Conservation (phyloP, 176 grass and related monocot species). For the Panicum miliaceum region DNA sequence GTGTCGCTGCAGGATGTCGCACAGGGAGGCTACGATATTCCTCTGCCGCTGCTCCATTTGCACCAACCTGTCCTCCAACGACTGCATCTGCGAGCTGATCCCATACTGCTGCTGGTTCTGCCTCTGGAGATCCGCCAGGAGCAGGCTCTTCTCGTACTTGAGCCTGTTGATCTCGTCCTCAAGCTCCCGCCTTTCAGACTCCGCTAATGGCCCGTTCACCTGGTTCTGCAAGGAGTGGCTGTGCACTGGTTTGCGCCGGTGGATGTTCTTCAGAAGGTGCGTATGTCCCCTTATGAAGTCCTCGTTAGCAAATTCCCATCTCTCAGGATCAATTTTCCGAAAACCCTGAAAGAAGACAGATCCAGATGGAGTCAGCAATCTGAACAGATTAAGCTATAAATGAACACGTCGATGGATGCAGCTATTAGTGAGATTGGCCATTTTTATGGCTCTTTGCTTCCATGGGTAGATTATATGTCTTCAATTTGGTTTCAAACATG, state of each 20-base stretch:
- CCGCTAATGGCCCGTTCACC: conserved; percentile 44
- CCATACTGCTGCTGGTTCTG: conserved; percentile 53
- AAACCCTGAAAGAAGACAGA: conserved; percentile 64
- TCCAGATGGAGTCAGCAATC: neutral
- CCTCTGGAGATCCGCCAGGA: conserved; percentile 56
- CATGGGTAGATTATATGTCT: neutral
- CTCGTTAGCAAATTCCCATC: conserved; percentile 91
- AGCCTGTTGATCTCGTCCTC: conserved; percentile 80
- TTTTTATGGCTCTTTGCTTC: neutral
- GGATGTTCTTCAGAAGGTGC: conserved; percentile 76
- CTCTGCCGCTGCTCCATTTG: conserved; percentile 61
- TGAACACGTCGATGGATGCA: neutral
- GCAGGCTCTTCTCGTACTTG: conserved; percentile 61
- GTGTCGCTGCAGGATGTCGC: conserved; percentile 48
- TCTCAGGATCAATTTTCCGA: conserved; percentile 69
- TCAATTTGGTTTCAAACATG: neutral
- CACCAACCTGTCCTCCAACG: conserved; percentile 57
- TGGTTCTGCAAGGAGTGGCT: conserved; percentile 71
- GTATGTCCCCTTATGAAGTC: conserved; percentile 77
- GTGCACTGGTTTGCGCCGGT: conserved; percentile 85
- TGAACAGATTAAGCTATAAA: neutral
- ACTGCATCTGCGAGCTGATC: conserved; percentile 72
- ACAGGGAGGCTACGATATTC: conserved; percentile 48
- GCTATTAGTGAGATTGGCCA: neutral
- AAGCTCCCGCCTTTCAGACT: conserved; percentile 51